Conservation (phyloP, 2,329 filamentous ascomycete species). For the Penicillium freii region DNA sequence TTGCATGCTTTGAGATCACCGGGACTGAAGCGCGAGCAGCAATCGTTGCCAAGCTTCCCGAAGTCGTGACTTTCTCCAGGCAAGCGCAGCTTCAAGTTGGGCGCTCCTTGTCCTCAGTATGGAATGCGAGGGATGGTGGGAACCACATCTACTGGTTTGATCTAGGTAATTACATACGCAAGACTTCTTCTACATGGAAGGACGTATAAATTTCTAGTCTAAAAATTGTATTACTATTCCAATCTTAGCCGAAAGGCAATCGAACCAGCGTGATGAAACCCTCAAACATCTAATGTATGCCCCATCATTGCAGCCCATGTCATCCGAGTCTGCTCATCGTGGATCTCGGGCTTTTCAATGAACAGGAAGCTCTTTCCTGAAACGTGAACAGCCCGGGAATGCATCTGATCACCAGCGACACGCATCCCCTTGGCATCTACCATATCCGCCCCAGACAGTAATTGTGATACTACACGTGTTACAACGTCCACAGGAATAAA, state of each 20-base stretch:
- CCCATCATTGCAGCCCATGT: constrained; percentile 12
- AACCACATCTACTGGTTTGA: constrained; percentile 12
- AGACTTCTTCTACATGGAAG: background rate
- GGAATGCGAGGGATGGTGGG: constrained; percentile 7
- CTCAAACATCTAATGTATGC: background rate
- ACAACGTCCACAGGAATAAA: constrained; percentile 12
- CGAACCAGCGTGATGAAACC: background rate
- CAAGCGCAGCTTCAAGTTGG: constrained; percentile 7
- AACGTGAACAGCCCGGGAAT: constrained; percentile 28
- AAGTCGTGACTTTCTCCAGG: constrained; percentile 14
- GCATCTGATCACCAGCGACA: constrained; percentile 19
- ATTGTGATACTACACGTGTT: background rate
- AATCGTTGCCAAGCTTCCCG: background rate
- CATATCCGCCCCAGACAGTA: constrained; percentile 10
- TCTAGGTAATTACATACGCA: background rate
- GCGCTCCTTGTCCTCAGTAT: constrained; percentile 1
- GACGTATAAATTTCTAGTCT: background rate
- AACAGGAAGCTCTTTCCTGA: constrained; percentile 23
- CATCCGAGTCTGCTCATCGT: constrained; percentile 15
- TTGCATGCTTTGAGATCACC: constrained; percentile 13
- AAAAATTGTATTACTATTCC: background rate
- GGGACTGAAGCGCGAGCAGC: background rate
- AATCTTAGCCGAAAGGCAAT: background rate
- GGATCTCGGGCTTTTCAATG: constrained; percentile 22
- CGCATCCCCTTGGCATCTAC: constrained; percentile 12